Conservation (phyloP, 1,139 yeast species). For the Taiozyma sp. region DNA sequence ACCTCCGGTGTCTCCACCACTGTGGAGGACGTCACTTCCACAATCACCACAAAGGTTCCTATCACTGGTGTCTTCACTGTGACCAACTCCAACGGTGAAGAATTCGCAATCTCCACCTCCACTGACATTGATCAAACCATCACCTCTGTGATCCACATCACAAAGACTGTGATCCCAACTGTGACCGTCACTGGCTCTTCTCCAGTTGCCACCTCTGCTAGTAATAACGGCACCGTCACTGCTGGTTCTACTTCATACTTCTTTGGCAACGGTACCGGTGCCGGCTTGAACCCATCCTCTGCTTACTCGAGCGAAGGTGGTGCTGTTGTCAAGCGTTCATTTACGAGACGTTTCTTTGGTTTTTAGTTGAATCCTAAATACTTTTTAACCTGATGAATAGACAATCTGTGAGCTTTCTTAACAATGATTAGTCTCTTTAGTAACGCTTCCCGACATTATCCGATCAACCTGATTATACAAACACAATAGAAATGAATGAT, state of each 20-base stretch:
- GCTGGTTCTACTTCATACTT: slow-evolving; percentile 31
- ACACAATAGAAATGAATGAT: no score
- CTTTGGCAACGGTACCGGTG: slow-evolving; percentile 29
- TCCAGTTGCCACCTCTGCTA: slow-evolving; percentile 8
- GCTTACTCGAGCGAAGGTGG: slow-evolving; percentile 21
- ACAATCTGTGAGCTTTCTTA: no score
- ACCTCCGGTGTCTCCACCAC: slow-evolving; percentile 7
- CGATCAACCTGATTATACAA: no score
- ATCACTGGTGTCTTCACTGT: slow-evolving; percentile 20
- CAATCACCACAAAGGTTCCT: slow-evolving; percentile 10
- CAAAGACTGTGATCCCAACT: slow-evolving; percentile 16
- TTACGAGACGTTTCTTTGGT: slow-evolving; percentile 27
- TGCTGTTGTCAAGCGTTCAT: slow-evolving; percentile 16
- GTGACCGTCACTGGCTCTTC: slow-evolving; percentile 21
- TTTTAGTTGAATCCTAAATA: slow-evolving; percentile 1
- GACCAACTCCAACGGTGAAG: slow-evolving; percentile 19
- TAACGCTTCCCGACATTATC: no score
- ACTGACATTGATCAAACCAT: slow-evolving; percentile 23
- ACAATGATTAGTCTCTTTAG: no score
- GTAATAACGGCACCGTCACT: slow-evolving; percentile 9
- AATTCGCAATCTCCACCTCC: slow-evolving; percentile 18
- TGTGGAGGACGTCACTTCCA: neutral
- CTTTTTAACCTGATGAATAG: neutral
- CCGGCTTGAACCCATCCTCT: slow-evolving; percentile 21
- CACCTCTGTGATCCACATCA: slow-evolving; percentile 13